These are phyloP conservation scores for Lipomyces mesembrius DNA, from an alignment of 805 yeast genomes.

Conservation along the genomic window DNA sequence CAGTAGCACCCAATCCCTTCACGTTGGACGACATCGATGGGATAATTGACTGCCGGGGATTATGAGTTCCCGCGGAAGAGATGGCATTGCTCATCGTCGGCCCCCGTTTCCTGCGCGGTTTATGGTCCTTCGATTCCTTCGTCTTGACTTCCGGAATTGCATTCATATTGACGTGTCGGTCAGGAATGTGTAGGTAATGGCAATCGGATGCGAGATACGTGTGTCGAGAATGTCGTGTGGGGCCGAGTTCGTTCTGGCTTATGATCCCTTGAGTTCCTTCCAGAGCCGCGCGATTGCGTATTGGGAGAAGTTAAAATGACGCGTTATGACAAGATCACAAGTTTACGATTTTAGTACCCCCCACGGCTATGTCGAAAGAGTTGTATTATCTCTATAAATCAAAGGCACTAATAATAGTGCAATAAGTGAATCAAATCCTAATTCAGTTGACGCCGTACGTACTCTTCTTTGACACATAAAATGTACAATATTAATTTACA, in stretches of 20 bases:
- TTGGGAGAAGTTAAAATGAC: background rate
- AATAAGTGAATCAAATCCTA: background rate
- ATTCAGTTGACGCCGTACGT: background rate
- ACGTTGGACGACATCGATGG: slow-evolving; percentile 34
- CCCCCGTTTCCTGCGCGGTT: slow-evolving; percentile 20
- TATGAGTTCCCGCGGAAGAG: background rate
- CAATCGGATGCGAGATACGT: background rate
- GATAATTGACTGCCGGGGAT: slow-evolving; percentile 31
- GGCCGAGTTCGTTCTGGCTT: too few relatives aligned
- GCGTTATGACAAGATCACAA: background rate
- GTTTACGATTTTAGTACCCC: background rate
- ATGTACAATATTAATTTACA: background rate
- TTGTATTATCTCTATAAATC: background rate
- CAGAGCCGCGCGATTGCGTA: background rate
- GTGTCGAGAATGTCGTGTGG: background rate
- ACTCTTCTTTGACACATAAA: background rate
- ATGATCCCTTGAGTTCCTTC: background rate
- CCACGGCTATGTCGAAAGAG: background rate
- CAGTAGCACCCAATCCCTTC: slow-evolving; percentile 4
- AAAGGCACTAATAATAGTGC: background rate
- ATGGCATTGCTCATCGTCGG: slow-evolving; percentile 5
- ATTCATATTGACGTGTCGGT: slow-evolving; percentile 4
- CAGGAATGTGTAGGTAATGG: background rate
- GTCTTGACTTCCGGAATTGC: slow-evolving; percentile 1
- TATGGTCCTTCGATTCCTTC: slow-evolving; percentile 6